These are phyloP conservation scores for Vitis rotundifolia DNA, from an alignment of 164 flowering plant species.

Conservation along the genomic window DNA sequence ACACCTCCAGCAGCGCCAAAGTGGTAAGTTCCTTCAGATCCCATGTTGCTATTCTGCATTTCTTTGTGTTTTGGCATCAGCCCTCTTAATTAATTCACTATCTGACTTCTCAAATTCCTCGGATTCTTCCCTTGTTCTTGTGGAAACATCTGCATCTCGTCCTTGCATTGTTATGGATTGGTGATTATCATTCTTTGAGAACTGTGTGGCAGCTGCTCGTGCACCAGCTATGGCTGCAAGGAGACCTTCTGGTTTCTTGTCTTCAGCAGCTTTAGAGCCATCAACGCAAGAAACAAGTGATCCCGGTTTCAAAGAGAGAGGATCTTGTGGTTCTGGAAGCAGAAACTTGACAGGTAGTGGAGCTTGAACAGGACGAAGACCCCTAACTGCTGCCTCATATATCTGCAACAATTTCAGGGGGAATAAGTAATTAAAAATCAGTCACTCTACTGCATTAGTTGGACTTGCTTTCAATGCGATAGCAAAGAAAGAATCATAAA, in stretches of 20 bases:
- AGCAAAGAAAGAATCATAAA: not conserved
- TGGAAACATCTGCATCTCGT: no score
- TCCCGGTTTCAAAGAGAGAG: slow-evolving; percentile 77
- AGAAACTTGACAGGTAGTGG: slow-evolving; percentile 77
- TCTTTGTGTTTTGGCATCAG: no score
- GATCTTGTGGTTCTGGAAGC: slow-evolving; percentile 64
- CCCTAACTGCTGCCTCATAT: slow-evolving; percentile 74
- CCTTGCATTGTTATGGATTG: no score
- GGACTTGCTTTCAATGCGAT: no score
- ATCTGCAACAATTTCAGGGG: slow-evolving; percentile 32
- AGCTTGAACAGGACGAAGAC: slow-evolving; percentile 55
- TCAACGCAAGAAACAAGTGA: slow-evolving; percentile 31
- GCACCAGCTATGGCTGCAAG: slow-evolving; percentile 85
- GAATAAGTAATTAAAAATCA: no score
- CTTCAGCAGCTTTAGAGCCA: slow-evolving; percentile 27
- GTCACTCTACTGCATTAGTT: no score
- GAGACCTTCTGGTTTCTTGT: slow-evolving; percentile 48
- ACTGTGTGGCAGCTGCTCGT: slow-evolving; percentile 77
- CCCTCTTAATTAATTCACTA: no score
- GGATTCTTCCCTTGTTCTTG: no score
- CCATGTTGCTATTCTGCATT: no score
- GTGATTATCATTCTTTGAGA: slow-evolving; percentile 40
- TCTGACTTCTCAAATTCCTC: no score
- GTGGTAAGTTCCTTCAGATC: no score
- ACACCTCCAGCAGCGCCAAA: no score